phyloP scores from a whole-genome alignment of 495 filamentous ascomycete genomes.

The Neurospora hispaniola region DNA sequence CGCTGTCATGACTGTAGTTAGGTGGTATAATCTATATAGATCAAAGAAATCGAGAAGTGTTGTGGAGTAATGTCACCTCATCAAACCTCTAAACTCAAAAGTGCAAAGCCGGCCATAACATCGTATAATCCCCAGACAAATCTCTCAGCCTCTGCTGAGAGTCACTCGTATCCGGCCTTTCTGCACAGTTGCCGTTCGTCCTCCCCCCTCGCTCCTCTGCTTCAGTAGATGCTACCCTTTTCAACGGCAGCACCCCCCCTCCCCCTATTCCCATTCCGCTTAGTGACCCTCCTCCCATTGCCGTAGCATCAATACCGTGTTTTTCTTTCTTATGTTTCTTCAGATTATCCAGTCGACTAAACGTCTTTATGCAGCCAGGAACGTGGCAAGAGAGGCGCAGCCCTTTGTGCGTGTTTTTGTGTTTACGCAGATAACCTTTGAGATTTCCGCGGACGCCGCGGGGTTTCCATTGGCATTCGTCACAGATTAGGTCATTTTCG shows the following conservation, averaged over 20 bases:
- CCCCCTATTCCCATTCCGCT: not conserved
- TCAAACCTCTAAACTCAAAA: slow-evolving; percentile 4
- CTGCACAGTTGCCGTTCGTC: not conserved
- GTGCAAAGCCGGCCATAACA: slow-evolving; percentile 26
- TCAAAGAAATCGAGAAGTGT: not conserved
- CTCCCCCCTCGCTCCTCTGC: slow-evolving; percentile 7
- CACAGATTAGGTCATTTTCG: slow-evolving; percentile 22
- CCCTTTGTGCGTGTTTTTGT: slow-evolving; percentile 30
- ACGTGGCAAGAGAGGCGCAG: slow-evolving; percentile 23
- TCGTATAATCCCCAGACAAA: slow-evolving; percentile 20
- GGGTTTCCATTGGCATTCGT: slow-evolving; percentile 29
- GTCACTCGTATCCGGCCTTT: slow-evolving; percentile 11
- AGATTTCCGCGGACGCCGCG: slow-evolving; percentile 26
- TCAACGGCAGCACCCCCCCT: slow-evolving; percentile 8
- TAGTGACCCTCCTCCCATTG: not conserved
- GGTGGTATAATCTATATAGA: not conserved
- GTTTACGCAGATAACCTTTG: slow-evolving; percentile 28
- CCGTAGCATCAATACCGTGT: slow-evolving; percentile 22
- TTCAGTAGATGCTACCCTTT: slow-evolving; percentile 10
- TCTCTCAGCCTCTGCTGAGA: slow-evolving; percentile 12
- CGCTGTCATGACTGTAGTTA: too few species aligned
- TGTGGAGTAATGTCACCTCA: not conserved
- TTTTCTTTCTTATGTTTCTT: slow-evolving; percentile 32
- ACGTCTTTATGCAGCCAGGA: slow-evolving; percentile 25
- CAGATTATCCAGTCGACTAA: slow-evolving; percentile 35